phyloP scores from a whole-genome alignment of 108 stramenopile genomes.

The Nitzschia sp. region DNA sequence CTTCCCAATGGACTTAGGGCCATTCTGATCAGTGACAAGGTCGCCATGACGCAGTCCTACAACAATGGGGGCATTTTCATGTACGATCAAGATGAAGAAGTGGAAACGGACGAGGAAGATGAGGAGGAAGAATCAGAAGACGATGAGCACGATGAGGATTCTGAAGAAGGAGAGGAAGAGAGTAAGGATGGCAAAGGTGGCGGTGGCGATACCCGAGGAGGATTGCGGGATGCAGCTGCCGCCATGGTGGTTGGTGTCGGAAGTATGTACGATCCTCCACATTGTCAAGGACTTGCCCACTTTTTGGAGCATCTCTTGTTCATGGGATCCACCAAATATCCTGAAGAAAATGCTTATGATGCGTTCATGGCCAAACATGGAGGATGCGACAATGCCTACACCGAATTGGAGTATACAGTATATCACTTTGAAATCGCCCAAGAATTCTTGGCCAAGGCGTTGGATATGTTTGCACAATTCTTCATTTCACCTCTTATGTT shows the following conservation, averaged over 20 bases:
- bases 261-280: constrained; percentile 83
- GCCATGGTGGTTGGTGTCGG: constrained; percentile 93
- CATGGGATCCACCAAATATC: constrained; percentile 92
- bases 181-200: constrained; percentile 46
- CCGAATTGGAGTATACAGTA: constrained; percentile 87
- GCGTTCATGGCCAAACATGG: constrained; percentile 85
- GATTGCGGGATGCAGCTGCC: constrained; percentile 84
- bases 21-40: constrained; percentile 73
- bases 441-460: constrained; percentile 74
- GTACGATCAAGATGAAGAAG: constrained; percentile 31
- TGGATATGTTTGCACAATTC: constrained; percentile 94
- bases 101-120: constrained; percentile 39
- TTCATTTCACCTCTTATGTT: constrained; percentile 89
- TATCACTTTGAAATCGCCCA: constrained; percentile 93
- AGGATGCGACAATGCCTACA: constrained; percentile 95
- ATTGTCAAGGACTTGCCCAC: constrained; percentile 89
- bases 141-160: neutral
- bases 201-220: constrained; percentile 32
- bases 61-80: constrained; percentile 22
- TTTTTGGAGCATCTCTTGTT: constrained; percentile 97
- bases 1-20: constrained; percentile 77
- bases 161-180: constrained; percentile 25
- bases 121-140: constrained; percentile 27
- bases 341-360: constrained; percentile 85
- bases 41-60: constrained; percentile 67